Base-by-base conservation (phyloP, 345 rosid species). In the Hirschfeldia incana region DNA sequence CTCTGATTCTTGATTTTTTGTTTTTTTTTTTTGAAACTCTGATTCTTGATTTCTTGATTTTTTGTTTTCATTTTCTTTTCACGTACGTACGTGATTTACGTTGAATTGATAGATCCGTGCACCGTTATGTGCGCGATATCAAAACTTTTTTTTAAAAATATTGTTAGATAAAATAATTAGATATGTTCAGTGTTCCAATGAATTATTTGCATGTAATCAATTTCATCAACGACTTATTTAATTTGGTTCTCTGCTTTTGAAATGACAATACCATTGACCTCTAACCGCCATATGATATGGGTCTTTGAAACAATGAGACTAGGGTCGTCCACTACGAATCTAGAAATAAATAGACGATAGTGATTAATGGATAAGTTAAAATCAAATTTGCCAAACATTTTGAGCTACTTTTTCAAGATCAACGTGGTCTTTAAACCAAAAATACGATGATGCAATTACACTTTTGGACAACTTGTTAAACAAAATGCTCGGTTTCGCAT, bases 301-400 rank as follows among this genome's bases (percentile, higher is more conserved):
- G 65, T 74, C 42, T 64, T 42, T 29, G 15, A 46, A 12, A 49
- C 12, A 26, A 21, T 34, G 70, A 26, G 71, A 65, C 57, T 39
- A 11, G 2, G 39, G 74, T 76, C 74, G 69, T 76, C 64, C 51
- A 61, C 63, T 30, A 51, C 33, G 2, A 21, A 68, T 59, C 6
- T 44, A 51, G 6, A 51, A 68, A 42, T 7, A 59, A 30, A 7
- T 12, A 67, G n/a, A 59, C 66, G 28, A 42, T 46, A 39, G 1
- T 7, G 9, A 15, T 39, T 67, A 3, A 10, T 76, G n/a, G 4
- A 10, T 67, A 36, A 55, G 53, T 1, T n/a, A 34, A 64, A 27
- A 11, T 27, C 29, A n/a, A 59, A 60, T 28, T 11, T 4, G 15
- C 12, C 7, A 28, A 21, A 57, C 9, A 58, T 58, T 60, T 59